Conservation (phyloP, 768 basidiomycete species). For the Mycena vulgaris region DNA sequence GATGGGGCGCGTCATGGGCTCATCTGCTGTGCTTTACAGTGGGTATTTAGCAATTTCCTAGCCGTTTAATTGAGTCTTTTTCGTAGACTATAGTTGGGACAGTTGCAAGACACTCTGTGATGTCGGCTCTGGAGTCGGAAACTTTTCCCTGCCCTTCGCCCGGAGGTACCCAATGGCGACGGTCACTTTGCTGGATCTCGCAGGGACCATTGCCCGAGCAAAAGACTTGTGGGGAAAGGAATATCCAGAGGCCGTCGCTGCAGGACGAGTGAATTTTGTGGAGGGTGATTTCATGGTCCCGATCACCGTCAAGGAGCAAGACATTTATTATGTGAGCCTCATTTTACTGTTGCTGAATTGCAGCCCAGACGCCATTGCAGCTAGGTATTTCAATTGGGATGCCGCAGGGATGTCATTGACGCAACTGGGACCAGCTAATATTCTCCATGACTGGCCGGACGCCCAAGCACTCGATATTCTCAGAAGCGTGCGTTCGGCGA, state of each 20-base stretch:
- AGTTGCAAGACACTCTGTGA: background rate
- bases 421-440: background rate
- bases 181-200: background rate
- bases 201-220: background rate
- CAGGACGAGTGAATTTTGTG: background rate
- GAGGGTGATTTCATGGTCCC: background rate
- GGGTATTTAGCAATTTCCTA: background rate
- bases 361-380: background rate
- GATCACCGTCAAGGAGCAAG: background rate
- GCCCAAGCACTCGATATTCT: background rate
- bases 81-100: background rate
- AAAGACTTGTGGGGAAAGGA: background rate
- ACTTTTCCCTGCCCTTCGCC: background rate
- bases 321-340: constrained; percentile 6
- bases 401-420: background rate
- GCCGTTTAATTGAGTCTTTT: background rate
- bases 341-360: background rate
- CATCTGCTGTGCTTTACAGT: background rate
- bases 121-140: background rate
- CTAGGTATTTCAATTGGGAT: background rate
- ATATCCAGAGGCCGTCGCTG: constrained; percentile 1
- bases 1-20: background rate
- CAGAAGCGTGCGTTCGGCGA: background rate
- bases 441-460: background rate
- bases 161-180: background rate